phyloP scores from a whole-genome alignment of 1,284 basidiomycete genomes.

The Gomphus bonarii region DNA sequence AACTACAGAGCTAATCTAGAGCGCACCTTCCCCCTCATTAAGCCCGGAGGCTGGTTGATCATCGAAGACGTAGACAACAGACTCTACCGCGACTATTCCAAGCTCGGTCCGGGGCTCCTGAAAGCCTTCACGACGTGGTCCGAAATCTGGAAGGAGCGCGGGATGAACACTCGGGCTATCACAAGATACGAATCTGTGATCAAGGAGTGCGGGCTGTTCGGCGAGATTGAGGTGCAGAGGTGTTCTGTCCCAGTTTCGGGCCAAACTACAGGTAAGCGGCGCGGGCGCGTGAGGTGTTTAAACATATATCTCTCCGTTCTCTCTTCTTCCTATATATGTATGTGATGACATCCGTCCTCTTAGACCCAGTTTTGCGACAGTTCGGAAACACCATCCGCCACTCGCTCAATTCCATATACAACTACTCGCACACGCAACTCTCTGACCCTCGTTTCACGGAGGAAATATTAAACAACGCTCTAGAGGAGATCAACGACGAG shows the following conservation, averaged over 20 bases:
- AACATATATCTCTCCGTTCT: background rate
- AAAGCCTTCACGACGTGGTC: background rate
- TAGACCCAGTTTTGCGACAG: background rate
- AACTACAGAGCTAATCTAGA: background rate
- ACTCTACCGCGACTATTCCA: background rate
- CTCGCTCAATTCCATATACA: background rate
- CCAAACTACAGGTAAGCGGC: background rate
- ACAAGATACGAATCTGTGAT: background rate
- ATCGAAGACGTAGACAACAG: background rate
- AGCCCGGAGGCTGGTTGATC: background rate
- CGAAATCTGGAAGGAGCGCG: too few relatives aligned
- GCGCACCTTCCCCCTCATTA: background rate
- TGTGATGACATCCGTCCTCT: background rate
- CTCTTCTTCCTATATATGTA: too few relatives aligned
- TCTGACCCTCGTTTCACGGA: background rate
- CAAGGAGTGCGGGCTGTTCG: background rate
- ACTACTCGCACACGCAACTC: background rate
- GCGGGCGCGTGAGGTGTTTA: too few relatives aligned
- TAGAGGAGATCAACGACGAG: background rate
- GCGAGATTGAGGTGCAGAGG: background rate
- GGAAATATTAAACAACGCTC: background rate
- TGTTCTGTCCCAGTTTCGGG: background rate
- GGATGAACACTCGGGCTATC: background rate
- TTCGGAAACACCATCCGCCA: background rate
- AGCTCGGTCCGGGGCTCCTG: background rate